Conservation (phyloP, 208 protist species). For the Trypanosoma conorhini region DNA sequence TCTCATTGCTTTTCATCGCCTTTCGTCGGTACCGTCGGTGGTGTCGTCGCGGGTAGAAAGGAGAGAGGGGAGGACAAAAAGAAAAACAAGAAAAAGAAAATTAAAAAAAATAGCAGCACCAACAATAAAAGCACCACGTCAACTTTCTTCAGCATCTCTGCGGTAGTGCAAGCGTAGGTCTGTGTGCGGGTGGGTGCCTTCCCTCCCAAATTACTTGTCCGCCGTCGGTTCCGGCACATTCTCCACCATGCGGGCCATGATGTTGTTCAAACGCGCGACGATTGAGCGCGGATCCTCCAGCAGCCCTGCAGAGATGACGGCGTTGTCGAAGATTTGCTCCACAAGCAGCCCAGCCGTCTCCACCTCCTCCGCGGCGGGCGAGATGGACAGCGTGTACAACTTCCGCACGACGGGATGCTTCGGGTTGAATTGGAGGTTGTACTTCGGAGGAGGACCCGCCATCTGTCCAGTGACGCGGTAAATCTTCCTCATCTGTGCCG, state of each 20-base stretch:
- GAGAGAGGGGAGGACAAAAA: too few species aligned
- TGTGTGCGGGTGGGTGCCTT: neutral
- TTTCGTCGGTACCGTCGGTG: neutral
- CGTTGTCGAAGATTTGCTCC: constrained; percentile 95
- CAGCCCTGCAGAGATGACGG: constrained; percentile 89
- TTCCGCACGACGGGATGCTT: constrained; percentile 92
- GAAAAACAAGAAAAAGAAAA: constrained; percentile 1
- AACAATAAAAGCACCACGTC: constrained; percentile 8
- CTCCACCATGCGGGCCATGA: constrained; percentile 93
- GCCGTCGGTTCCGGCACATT: constrained; percentile 82
- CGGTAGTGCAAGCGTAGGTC: neutral
- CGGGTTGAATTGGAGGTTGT: constrained; percentile 94
- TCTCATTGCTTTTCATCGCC: constrained; percentile 3
- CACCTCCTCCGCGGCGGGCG: constrained; percentile 62
- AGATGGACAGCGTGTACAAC: constrained; percentile 88
- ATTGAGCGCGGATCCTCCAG: constrained; percentile 93
- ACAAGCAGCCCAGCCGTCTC: constrained; percentile 84
- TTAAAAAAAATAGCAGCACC: constrained; percentile 4
- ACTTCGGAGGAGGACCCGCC: constrained; percentile 85
- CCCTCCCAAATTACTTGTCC: constrained; percentile 55
- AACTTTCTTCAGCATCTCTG: neutral
- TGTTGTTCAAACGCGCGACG: constrained; percentile 85
- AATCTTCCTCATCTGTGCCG: constrained; percentile 91
- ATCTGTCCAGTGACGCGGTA: constrained; percentile 87
- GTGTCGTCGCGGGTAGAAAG: neutral